Base-by-base conservation (phyloP, 225 moss, liverwort and hornwort species). In the Thuidium tamariscinum region DNA sequence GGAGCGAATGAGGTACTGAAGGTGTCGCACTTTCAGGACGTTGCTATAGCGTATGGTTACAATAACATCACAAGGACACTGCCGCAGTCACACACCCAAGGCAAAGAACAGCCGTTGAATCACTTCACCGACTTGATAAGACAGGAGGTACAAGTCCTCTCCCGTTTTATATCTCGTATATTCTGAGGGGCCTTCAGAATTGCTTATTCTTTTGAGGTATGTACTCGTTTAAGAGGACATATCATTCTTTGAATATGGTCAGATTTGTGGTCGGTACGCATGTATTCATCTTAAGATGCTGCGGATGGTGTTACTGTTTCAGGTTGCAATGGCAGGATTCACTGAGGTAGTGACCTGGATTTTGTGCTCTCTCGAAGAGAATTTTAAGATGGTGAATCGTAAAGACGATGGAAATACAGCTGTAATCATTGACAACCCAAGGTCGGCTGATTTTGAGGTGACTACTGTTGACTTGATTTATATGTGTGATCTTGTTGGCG, bases 301-400 rank as follows among this genome's bases (percentile, higher is more conserved):
- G 57, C 77, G 78, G 68, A 19, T 85, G 85, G 81, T 46, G 44
- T 62, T 68, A 61, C 51, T n/a, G 64, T 88, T 64, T 86, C 94
- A 99, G 98, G 92, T 99, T 81, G 96, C 97, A 51, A 87, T 96
- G 91, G 92, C 98, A 88, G 98, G 98, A 41, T 99, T 96, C 81
- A 99, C 98, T 16, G 97, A 99, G 88, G 94, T 99, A 42, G 92
- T 99, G 86, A 94, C 96, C 9, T 99, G 96, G 95, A 99, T 99
- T 82, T 87, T 99, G 90, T 92, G 98, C 81, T 99, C 98, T 56
- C 88, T 86, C 71, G 88, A 92, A 56, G 98, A 99, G 73, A 97
- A 97, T 81, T 99, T 99, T 82, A 88, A 77, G 57, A 92, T 95
- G 92, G 85, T 97, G 44, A 97, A 97, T 86, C 93, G 95, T 67